These are phyloP conservation scores for Scenedesmus sp. DNA, from an alignment of 163 green algal species.

Conservation along the genomic window DNA sequence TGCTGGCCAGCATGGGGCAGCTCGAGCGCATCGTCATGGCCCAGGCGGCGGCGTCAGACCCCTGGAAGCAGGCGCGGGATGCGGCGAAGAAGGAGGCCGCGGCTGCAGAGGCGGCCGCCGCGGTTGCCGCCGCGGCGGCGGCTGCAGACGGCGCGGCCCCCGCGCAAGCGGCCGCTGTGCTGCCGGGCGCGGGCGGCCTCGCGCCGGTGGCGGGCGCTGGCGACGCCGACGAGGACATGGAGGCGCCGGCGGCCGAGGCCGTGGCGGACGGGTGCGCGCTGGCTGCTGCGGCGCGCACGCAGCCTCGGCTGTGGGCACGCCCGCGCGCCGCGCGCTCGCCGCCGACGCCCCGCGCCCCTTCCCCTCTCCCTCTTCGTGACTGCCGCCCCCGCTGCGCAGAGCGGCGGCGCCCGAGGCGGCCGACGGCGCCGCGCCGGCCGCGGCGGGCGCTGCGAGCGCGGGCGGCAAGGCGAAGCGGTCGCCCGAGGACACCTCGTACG, in stretches of 20 bases:
- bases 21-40: conserved; percentile 75
- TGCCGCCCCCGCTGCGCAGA: no score
- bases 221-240: conserved; percentile 20
- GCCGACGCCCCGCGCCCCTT: no score
- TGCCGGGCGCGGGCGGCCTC: neutral
- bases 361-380: no score
- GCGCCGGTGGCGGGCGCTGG: neutral
- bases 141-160: conserved; percentile 1
- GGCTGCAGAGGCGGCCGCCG: conserved; percentile 1
- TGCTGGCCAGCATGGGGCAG: conserved; percentile 68
- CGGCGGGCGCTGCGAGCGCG: conserved; percentile 1
- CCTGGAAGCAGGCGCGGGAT: conserved; percentile 52
- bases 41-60: conserved; percentile 69
- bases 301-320: no score
- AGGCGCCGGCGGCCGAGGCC: neutral
- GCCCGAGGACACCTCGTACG: conserved; percentile 49
- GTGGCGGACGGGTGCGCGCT: conserved; percentile 13
- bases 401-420: neutral
- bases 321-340: no score
- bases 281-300: neutral
- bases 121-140: neutral
- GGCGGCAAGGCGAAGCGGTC: conserved; percentile 8
- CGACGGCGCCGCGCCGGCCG: neutral
- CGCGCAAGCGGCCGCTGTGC: neutral
- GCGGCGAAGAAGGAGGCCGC: conserved; percentile 48